Percentiles rank a stretch among this genome's conserved stretches.
phyloP scores from a whole-genome alignment of 495 filamentous ascomycete genomes.

The Penicillium turbatum region DNA sequence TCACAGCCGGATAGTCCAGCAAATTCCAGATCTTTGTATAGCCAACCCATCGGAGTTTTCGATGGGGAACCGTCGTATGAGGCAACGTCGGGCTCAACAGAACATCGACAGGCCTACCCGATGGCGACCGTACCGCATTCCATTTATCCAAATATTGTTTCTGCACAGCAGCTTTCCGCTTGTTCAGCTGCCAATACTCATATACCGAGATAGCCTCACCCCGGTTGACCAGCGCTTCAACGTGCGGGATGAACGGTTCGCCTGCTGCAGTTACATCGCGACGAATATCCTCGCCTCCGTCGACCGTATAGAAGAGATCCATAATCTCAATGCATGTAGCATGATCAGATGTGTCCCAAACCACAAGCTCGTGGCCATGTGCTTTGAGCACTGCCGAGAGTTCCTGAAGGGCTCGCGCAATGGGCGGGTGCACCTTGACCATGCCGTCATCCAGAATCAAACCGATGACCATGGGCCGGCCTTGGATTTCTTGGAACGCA shows the following conservation, averaged over 20 bases:
- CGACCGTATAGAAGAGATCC: constrained; percentile 50
- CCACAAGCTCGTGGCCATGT: constrained; percentile 46
- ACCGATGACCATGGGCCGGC: constrained; percentile 42
- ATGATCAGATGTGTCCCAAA: constrained; percentile 44
- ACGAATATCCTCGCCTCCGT: constrained; percentile 53
- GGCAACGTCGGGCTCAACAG: constrained; percentile 54
- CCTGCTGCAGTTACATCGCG: constrained; percentile 43
- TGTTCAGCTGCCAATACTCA: constrained; percentile 55
- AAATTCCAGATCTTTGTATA: constrained; percentile 71
- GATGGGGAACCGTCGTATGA: constrained; percentile 45
- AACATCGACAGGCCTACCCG: constrained; percentile 54
- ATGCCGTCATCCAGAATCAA: constrained; percentile 49
- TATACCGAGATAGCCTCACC: constrained; percentile 49
- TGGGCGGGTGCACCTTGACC: constrained; percentile 47
- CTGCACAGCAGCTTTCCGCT: constrained; percentile 46
- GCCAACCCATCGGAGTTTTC: constrained; percentile 45
- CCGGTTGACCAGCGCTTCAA: constrained; percentile 43
- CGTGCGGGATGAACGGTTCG: constrained; percentile 54
- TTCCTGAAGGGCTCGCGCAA: constrained; percentile 39
- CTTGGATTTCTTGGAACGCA: constrained; percentile 37
- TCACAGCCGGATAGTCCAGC: constrained; percentile 57
- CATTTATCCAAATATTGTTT: constrained; percentile 56
- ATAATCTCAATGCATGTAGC: constrained; percentile 43
- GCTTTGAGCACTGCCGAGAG: constrained; percentile 31
- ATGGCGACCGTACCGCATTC: constrained; percentile 43